phyloP scores from a whole-genome alignment of 73 alveolate species.

The Diophrys appendiculata region DNA sequence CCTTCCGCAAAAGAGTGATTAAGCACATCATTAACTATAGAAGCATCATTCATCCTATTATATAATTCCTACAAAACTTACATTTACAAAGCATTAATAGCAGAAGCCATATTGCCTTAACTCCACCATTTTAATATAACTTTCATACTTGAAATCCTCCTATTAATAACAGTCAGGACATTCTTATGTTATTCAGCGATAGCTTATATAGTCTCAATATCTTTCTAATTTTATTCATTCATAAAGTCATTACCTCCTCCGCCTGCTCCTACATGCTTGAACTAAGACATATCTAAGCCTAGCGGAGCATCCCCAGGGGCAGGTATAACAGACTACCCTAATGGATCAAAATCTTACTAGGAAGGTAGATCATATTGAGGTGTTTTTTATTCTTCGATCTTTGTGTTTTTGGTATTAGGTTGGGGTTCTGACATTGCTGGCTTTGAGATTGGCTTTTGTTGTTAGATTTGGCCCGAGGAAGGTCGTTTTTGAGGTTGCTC shows the following conservation, averaged over 20 bases:
- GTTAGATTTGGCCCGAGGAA: not conserved
- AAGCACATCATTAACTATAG: slow-evolving; percentile 59
- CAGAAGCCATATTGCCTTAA: slow-evolving; percentile 51
- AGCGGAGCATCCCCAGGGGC: slow-evolving; percentile 36
- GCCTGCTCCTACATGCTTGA: too few relatives aligned
- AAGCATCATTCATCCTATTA: slow-evolving; percentile 55
- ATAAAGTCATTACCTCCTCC: slow-evolving; percentile 19
- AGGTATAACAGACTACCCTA: too few relatives aligned
- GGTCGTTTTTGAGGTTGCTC: not conserved
- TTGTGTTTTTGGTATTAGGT: too few relatives aligned
- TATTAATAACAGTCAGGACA: slow-evolving; percentile 29
- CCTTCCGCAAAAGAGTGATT: slow-evolving; percentile 57
- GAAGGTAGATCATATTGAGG: too few relatives aligned
- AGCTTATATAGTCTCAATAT: slow-evolving; percentile 39
- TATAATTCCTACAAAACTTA: not conserved
- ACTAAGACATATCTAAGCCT: slow-evolving; percentile 30
- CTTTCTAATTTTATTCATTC: slow-evolving; percentile 16
- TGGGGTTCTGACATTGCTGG: not conserved
- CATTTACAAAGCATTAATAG: slow-evolving; percentile 57
- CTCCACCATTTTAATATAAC: slow-evolving; percentile 48
- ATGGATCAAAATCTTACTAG: too few relatives aligned
- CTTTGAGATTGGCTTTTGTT: not conserved
- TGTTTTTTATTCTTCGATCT: too few relatives aligned
- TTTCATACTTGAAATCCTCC: slow-evolving; percentile 30
- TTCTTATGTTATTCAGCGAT: slow-evolving; percentile 33